These are phyloP conservation scores for Wolfiporia cocos DNA, from an alignment of 1,284 basidiomycete species.

Conservation along the genomic window DNA sequence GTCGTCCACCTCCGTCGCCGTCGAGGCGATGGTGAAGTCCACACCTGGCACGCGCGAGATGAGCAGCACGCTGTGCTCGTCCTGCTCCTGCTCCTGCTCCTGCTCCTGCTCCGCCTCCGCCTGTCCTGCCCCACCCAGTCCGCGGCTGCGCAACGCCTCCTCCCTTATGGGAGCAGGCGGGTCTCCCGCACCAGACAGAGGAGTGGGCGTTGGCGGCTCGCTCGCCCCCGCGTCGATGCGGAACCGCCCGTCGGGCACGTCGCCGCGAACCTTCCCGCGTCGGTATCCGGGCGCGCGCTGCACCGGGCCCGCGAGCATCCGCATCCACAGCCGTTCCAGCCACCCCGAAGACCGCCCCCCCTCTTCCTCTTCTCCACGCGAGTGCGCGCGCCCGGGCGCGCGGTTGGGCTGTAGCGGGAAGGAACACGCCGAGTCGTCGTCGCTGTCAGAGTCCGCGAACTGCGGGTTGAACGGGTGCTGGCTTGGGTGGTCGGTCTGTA, in stretches of 20 bases:
- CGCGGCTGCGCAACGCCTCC: too few species aligned
- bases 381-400: neutral
- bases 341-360: neutral
- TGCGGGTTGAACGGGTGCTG: neutral
- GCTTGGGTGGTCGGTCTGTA: too few species aligned
- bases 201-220: neutral
- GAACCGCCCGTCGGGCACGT: slow-evolving; percentile 2
- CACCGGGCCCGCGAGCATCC: neutral
- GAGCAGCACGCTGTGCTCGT: slow-evolving; percentile 8
- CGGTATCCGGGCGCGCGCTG: neutral
- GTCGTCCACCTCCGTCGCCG: too few species aligned
- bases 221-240: slow-evolving; percentile 8
- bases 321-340: neutral
- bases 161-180: too few species aligned
- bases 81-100: slow-evolving; percentile 1
- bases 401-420: neutral
- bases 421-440: neutral
- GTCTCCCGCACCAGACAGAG: too few species aligned
- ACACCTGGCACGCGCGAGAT: slow-evolving; percentile 7
- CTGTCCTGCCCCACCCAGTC: neutral
- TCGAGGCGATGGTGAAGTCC: slow-evolving; percentile 3
- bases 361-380: neutral
- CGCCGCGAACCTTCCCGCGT: slow-evolving; percentile 5
- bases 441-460: neutral
- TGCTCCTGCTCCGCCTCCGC: neutral